Percentiles rank a stretch among this genome's conserved stretches.
Conservation (phyloP, 2,329 filamentous ascomycete genomes). For the Nigrospora oryzae region DNA sequence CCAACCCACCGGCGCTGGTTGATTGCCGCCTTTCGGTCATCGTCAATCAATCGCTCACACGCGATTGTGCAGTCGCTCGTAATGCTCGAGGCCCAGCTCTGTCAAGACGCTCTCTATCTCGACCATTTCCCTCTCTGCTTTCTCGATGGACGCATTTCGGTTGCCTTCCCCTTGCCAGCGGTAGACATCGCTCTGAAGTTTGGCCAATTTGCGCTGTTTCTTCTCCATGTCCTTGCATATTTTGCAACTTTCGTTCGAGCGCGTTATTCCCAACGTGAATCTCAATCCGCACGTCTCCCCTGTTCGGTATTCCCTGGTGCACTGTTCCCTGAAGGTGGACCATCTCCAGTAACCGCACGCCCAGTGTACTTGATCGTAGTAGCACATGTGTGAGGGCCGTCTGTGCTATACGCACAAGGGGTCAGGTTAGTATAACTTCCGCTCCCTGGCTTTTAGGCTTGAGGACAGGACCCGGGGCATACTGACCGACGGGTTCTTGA, state of each 20-base stretch:
- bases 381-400: constrained; percentile 60
- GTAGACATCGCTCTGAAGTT: constrained; percentile 65
- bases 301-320: constrained; percentile 88
- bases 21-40: no score
- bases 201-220: constrained; percentile 66
- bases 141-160: constrained; percentile 63
- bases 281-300: constrained; percentile 95
- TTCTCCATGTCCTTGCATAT: constrained; percentile 84
- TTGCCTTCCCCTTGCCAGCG: constrained; percentile 74
- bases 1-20: no score
- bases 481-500: no score
- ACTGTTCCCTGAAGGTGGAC: constrained; percentile 88
- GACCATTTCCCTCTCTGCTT: constrained; percentile 60
- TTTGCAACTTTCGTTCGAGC: constrained; percentile 61
- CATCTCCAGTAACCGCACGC: constrained; percentile 88
- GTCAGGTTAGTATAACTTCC: no score
- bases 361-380: constrained; percentile 86
- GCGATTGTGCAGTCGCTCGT: background rate
- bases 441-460: no score
- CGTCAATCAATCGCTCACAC: no score
- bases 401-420: no score
- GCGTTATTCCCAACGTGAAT: constrained; percentile 68
- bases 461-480: no score
- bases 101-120: constrained; percentile 54
- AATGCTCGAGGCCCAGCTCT: constrained; percentile 32